These are phyloP conservation scores for Isoetes engelmannii DNA, from an alignment of 83 land plant genomes.

Conservation along the genomic window DNA sequence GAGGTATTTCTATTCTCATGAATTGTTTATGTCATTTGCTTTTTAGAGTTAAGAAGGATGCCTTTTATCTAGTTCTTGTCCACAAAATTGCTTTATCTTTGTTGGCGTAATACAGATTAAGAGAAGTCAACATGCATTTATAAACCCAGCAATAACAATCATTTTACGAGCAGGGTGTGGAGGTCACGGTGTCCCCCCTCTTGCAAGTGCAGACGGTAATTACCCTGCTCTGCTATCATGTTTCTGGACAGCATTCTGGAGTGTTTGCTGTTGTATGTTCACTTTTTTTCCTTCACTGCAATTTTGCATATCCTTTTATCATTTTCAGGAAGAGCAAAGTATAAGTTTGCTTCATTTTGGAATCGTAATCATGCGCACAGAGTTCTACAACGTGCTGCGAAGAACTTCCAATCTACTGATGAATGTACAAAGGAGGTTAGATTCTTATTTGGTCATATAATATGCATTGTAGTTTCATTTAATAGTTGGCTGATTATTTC, in stretches of 20 bases:
- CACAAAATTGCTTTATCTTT: neutral
- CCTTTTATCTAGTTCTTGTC: neutral
- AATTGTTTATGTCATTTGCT: neutral
- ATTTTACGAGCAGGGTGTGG: conserved; percentile 91
- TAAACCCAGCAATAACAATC: conserved; percentile 94
- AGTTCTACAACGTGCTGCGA: conserved; percentile 57
- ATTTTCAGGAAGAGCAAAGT: conserved; percentile 81
- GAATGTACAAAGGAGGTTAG: conserved; percentile 49
- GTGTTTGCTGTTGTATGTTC: neutral
- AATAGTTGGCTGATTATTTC: too few relatives aligned
- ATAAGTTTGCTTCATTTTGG: conserved; percentile 99
- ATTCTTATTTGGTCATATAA: too few relatives aligned
- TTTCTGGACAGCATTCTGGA: neutral
- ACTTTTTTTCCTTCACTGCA: neutral
- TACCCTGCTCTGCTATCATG: conserved; percentile 2
- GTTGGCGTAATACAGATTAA: conserved; percentile 49
- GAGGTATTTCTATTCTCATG: conserved; percentile 49
- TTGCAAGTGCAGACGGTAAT: conserved; percentile 90
- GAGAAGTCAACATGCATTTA: conserved; percentile 92
- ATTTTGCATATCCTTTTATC: neutral
- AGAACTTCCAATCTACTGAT: conserved; percentile 55
- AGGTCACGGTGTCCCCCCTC: conserved; percentile 97
- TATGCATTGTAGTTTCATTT: too few relatives aligned
- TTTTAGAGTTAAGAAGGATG: neutral
- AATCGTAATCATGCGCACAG: conserved; percentile 83